Percentiles rank a stretch among this genome's conserved stretches.
phyloP scores from a whole-genome alignment of 257 asterid genomes.

The Cruciata laevipes region DNA sequence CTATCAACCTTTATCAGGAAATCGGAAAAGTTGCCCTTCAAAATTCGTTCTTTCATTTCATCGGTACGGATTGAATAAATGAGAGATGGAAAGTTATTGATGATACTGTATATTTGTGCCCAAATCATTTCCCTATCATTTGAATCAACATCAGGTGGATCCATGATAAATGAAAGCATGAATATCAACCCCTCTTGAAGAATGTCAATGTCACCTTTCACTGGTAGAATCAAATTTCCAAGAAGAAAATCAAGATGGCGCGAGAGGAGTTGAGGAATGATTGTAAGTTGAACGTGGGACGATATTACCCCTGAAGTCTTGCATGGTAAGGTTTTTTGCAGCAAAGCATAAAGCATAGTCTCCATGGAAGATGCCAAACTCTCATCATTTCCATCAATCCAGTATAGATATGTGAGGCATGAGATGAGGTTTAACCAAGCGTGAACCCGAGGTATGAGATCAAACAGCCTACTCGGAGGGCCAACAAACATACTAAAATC shows the following conservation, averaged over 20 bases:
- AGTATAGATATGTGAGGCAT: neutral
- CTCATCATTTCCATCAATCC: conserved; percentile 2
- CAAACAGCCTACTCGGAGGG: neutral
- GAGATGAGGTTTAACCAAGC: neutral
- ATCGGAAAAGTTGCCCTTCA: neutral
- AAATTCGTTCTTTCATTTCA: neutral
- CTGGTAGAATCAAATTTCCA: neutral
- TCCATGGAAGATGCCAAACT: neutral
- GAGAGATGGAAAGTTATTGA: neutral
- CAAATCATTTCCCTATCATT: neutral
- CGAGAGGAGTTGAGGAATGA: neutral
- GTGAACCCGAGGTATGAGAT: neutral
- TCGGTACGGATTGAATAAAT: neutral
- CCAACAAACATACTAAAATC: neutral
- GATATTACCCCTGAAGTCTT: neutral
- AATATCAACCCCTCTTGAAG: neutral
- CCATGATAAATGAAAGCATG: neutral
- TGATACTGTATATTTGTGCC: neutral
- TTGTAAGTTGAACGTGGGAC: neutral
- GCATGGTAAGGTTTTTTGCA: neutral
- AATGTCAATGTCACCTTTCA: too few species aligned
- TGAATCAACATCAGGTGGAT: neutral
- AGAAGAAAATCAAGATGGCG: neutral
- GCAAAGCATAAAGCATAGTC: neutral
- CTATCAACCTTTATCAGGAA: neutral